Base-by-base conservation (phyloP, 108 stramenopile genomes). In the Skeletonema menzelii region DNA sequence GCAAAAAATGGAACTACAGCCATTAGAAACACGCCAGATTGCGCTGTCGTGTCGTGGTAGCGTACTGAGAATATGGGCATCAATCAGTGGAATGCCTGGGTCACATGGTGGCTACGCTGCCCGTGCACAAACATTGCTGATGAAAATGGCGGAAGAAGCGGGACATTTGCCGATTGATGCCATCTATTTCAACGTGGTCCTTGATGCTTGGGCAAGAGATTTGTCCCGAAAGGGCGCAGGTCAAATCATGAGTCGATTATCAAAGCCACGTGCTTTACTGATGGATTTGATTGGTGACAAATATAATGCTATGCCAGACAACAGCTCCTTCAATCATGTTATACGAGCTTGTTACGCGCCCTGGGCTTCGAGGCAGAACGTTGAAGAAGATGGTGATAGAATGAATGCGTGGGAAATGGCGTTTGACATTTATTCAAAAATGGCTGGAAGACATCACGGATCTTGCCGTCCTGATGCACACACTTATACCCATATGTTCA, bases 281-380 rank as follows among this genome's bases (percentile, higher is more conserved):
- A 62, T 70, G 59, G 60, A 59, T 10, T 67, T 78, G 65, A 58
- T 44, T 4, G 56, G 46, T 15, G 57, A 42, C 27, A 30, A 75
- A 60, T 68, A 63, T 34, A 67, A 78, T 60, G 65, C 71, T 58
- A 44, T 58, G 34, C 77, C 77, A 53, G 77, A 78, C 49, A 71
- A 59, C 14, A 78, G 77, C 65, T 78, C 77, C 1, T 78, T 71
- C 59, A 78, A 78, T 56, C 77, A 78, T 34, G 38, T 78, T 46
- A 78, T 78, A 13, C 38, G 77, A 55, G 77, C 70, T 26, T 78
- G 69, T 49, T 78, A 78, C 30, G 63, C 77, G 8, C 77, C 77
- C 28, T 78, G 63, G 68, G 47, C 56, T 65, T 65, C 77, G 28
- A 40, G 38, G 47, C 14, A 28, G 26, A 24, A 27, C 8, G 27